Evolutionary conservation across 2,329 filamentous ascomycete species (phyloP).

Genomic region (Zasmidium cellare): DNA sequence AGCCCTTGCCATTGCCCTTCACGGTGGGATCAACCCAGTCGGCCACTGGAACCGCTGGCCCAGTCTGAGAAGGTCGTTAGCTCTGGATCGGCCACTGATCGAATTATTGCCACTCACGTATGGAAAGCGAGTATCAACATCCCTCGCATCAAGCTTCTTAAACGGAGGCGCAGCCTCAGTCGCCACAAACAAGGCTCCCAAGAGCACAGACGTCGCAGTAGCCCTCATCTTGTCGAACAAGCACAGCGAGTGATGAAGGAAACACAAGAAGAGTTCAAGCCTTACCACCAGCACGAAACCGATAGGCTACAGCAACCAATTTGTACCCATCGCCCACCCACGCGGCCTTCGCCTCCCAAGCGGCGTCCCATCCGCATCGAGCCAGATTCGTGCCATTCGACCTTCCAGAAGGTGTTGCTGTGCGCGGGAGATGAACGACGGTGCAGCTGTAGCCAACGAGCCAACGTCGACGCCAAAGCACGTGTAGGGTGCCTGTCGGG

Average conservation of each 20-base stretch:
- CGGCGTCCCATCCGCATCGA: neutral
- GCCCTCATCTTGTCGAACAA: conserved; percentile 8
- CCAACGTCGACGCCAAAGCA: conserved; percentile 1
- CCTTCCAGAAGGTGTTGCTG: neutral
- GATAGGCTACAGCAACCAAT: neutral
- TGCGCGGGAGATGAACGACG: neutral
- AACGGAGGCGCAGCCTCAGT: conserved; percentile 6
- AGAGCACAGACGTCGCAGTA: conserved; percentile 7
- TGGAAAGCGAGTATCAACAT: conserved; percentile 46
- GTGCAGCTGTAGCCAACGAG: conserved; percentile 1
- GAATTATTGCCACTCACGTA: conserved; percentile 2
- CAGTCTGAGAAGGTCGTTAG: conserved; percentile 45
- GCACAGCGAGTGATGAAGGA: neutral
- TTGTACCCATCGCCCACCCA: neutral
- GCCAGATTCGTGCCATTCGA: neutral
- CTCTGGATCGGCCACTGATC: too few relatives aligned
- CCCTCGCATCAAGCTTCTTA: conserved; percentile 13
- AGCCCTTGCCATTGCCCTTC: conserved; percentile 56
- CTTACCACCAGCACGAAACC: neutral
- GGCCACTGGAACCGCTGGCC: conserved; percentile 50
- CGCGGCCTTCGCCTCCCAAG: neutral
- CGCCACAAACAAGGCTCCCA: conserved; percentile 9
- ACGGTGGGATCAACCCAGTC: conserved; percentile 54
- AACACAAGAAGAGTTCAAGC: neutral
- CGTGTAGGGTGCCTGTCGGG: neutral